Conservation (phyloP, 139 green algal genomes). For the Diplosphaera chodatii region DNA sequence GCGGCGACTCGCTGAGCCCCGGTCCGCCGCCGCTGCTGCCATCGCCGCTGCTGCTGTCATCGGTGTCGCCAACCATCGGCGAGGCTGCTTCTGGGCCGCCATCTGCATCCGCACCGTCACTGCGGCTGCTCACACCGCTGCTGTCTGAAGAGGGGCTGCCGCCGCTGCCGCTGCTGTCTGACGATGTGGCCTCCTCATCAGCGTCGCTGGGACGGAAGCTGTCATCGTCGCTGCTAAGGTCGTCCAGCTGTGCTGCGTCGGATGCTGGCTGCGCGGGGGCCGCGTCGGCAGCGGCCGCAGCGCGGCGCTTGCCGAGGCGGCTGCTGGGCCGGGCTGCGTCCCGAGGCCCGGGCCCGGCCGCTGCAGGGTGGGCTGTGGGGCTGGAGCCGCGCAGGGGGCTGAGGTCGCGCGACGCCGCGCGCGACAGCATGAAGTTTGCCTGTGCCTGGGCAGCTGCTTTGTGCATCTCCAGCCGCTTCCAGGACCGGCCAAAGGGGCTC, state of each 20-base stretch:
- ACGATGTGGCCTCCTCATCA: too few relatives aligned
- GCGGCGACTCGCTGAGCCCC: conserved; percentile 15
- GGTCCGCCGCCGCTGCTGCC: not conserved
- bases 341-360: too few relatives aligned
- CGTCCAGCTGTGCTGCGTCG: too few relatives aligned
- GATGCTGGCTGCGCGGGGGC: not conserved
- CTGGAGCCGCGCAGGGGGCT: not conserved
- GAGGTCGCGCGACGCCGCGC: not conserved
- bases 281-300: not conserved
- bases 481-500: not conserved
- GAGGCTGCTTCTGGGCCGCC: too few relatives aligned
- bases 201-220: not conserved
- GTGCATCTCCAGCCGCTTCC: not conserved
- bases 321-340: too few relatives aligned
- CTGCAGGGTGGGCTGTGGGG: too few relatives aligned
- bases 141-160: too few relatives aligned
- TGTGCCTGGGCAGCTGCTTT: not conserved
- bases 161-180: conserved; percentile 5
- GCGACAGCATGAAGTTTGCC: not conserved
- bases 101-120: too few relatives aligned
- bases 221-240: too few relatives aligned
- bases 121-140: too few relatives aligned
- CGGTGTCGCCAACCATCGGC: not conserved
- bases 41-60: not conserved
- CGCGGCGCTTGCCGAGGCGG: not conserved